Percentiles rank a stretch among this genome's conserved stretches.
Conservation (phyloP, 495 filamentous ascomycete species). For the Hypoxylon cercidicola region DNA sequence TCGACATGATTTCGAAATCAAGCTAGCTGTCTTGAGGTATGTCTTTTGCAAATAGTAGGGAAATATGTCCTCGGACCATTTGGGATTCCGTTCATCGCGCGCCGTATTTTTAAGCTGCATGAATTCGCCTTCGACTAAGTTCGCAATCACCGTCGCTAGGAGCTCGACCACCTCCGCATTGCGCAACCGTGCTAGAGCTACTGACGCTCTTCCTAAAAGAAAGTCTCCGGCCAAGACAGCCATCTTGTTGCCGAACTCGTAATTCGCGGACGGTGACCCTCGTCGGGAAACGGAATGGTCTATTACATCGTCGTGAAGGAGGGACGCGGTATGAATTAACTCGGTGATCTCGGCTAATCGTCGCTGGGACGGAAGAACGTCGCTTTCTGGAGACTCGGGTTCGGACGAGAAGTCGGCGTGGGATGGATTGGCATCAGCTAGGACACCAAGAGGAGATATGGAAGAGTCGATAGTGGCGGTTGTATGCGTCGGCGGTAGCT, state of each 20-base stretch:
- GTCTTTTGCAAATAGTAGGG: constrained; percentile 98
- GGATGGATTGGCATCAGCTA: constrained; percentile 85
- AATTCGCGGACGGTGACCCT: constrained; percentile 85
- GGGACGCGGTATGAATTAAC: constrained; percentile 93
- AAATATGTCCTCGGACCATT: constrained; percentile 86
- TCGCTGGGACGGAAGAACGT: constrained; percentile 91
- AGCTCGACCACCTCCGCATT: constrained; percentile 95
- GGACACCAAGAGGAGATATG: constrained; percentile 77
- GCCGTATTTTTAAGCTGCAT: constrained; percentile 99
- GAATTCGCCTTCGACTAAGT: constrained; percentile 97
- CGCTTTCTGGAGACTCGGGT: constrained; percentile 66
- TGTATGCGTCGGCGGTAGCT: constrained; percentile 46
- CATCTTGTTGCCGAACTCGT: constrained; percentile 98
- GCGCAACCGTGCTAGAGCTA: constrained; percentile 87
- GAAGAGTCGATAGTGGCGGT: constrained; percentile 73
- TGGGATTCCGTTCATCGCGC: constrained; percentile 80
- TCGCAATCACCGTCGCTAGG: constrained; percentile 94
- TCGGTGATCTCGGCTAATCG: constrained; percentile 96
- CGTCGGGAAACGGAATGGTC: constrained; percentile 88
- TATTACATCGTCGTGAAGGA: constrained; percentile 98
- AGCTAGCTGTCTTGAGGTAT: constrained; percentile 93
- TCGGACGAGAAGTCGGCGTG: constrained; percentile 62
- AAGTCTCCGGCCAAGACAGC: constrained; percentile 97
- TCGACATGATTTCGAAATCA: constrained; percentile 95
- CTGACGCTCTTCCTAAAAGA: constrained; percentile 89